These are phyloP conservation scores for Cladosporium sp. DNA, from an alignment of 2,329 filamentous ascomycete species.

Conservation along the genomic window DNA sequence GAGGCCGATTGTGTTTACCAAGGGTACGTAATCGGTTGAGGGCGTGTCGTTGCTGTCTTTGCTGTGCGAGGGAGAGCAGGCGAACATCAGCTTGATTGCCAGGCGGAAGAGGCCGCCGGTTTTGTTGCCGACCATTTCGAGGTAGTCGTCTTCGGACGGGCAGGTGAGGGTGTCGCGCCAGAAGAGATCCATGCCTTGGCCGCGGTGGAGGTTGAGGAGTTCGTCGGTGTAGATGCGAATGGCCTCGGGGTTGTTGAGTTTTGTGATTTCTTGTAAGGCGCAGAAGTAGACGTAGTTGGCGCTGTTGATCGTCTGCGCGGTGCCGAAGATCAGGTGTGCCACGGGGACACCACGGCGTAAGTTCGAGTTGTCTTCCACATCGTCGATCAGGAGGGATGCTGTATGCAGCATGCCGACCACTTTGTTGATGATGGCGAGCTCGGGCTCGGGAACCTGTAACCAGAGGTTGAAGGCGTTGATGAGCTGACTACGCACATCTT, in stretches of 20 bases:
- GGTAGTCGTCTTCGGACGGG: conserved; percentile 81
- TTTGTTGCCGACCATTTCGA: conserved; percentile 93
- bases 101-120: conserved; percentile 82
- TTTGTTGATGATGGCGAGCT: conserved; percentile 69
- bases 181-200: conserved; percentile 87
- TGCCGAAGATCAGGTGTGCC: conserved; percentile 78
- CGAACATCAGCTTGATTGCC: conserved; percentile 84
- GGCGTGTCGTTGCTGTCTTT: conserved; percentile 26
- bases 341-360: conserved; percentile 76
- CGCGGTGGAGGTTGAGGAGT: conserved; percentile 76
- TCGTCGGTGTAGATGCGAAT: conserved; percentile 76
- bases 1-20: conserved; percentile 80
- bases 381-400: conserved; percentile 77
- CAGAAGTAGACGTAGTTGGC: conserved; percentile 87
- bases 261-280: conserved; percentile 70
- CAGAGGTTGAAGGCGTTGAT: conserved; percentile 78
- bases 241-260: conserved; percentile 63
- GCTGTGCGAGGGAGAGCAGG: conserved; percentile 51
- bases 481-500: conserved; percentile 76
- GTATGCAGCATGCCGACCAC: conserved; percentile 85
- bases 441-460: conserved; percentile 67
- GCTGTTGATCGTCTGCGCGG: conserved; percentile 83
- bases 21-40: conserved; percentile 66
- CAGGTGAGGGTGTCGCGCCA: conserved; percentile 83
- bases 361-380: conserved; percentile 77